phyloP scores from a whole-genome alignment of 73 alveolate species.

The Paramecium octaurelia region DNA sequence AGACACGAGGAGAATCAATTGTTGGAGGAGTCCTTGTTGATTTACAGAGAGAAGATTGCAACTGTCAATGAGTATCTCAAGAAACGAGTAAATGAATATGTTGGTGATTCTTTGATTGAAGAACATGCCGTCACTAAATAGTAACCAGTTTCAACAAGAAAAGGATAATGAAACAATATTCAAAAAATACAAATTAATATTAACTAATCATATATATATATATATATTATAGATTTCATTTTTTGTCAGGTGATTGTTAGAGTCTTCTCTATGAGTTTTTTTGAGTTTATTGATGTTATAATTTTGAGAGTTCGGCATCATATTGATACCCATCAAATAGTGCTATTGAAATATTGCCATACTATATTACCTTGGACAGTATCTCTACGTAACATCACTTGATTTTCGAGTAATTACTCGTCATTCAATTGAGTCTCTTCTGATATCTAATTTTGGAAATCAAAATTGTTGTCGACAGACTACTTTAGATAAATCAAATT shows the following conservation, averaged over 20 bases:
- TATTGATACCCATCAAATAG: slow-evolving; percentile 41
- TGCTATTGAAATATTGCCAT: background rate
- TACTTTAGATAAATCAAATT: background rate
- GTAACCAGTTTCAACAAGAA: slow-evolving; percentile 1
- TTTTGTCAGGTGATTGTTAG: slow-evolving; percentile 4
- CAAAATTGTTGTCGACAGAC: slow-evolving; percentile 24
- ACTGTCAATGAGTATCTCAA: slow-evolving; percentile 43
- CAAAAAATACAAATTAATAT: background rate
- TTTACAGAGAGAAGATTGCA: slow-evolving; percentile 39
- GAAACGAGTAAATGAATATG: slow-evolving; percentile 44
- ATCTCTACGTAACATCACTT: background rate
- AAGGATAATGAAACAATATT: slow-evolving; percentile 1
- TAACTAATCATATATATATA: background rate
- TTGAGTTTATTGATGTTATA: slow-evolving; percentile 27
- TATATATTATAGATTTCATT: background rate
- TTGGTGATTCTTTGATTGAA: slow-evolving; percentile 44
- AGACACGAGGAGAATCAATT: slow-evolving; percentile 46
- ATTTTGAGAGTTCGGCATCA: background rate
- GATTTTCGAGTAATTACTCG: background rate
- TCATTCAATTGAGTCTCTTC: slow-evolving; percentile 25
- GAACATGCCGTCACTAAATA: slow-evolving; percentile 39
- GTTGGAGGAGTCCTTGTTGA: slow-evolving; percentile 8
- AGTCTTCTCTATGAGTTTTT: background rate
- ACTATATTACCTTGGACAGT: slow-evolving; percentile 14
- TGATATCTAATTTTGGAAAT: slow-evolving; percentile 14